Base-by-base conservation (phyloP, 2,329 filamentous ascomycete species). In the Venturia pyrina region DNA sequence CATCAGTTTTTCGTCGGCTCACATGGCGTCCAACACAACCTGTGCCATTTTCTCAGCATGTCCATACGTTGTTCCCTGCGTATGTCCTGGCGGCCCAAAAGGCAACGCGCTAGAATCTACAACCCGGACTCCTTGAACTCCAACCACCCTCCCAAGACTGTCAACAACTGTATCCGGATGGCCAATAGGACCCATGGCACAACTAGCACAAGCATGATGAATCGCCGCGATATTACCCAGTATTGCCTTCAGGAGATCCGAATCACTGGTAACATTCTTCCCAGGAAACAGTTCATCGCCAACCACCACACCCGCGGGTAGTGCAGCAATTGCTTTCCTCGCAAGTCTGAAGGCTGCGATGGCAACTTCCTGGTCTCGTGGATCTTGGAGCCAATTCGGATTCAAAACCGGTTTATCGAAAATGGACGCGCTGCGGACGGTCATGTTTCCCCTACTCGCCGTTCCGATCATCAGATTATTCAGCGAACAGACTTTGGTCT, bases 391-490 rank as follows among this genome's bases (percentile, higher is more conserved):
- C 60, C 60, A 63, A 21, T 63, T 63, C 21, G 60, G 60, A 13
- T 70, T 70, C 69, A 90, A 88, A 5, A 82, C 73, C 0, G 89
- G 88, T 3, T 80, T 77, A 65, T 89, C 87, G 0, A 84, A 82
- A 0, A 88, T 87, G 71, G 90, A 82, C 0, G 82, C 75, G 0
- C 84, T 87, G 17, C 78, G 78, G 5, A 91, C 81, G 3, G 75
- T 81, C 5, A 91, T 87, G 1, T 80, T 82, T 10, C 89, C 89
- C 19, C 60, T 28, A 28, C 34, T 32, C 32, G 60, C 60, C 8
- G 60, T 63, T 4, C 60, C 60, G 28, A 63, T 46, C 60, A 63
- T 63, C 13, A 63, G 40, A 10, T 32, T 43, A n/a, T 41, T 41
- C 3, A 63, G 37, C 8, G 8, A 15, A 17, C 34, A 24, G 37